A percentile compares a stretch with the other conserved stretches of the same genome.
phyloP scores from a whole-genome alignment of 1,139 yeast genomes.

The Taphrina pruni region DNA sequence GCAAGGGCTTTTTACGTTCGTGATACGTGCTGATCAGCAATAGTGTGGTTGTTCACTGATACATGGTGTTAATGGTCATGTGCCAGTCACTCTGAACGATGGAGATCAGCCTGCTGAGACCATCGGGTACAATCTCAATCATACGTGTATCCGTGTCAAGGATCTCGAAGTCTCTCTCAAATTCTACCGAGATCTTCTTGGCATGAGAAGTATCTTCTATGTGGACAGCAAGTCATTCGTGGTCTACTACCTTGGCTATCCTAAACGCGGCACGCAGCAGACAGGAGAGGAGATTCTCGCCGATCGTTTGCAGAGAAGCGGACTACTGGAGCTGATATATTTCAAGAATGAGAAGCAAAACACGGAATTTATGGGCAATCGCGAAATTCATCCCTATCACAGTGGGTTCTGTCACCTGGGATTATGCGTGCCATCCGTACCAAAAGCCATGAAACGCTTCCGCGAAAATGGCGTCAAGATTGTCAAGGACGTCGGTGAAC shows the following conservation, averaged over 20 bases:
- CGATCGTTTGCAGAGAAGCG: constrained; percentile 32
- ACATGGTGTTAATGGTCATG: constrained; percentile 34
- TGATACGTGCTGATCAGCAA: background rate
- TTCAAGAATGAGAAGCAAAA: constrained; percentile 32
- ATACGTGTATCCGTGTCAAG: constrained; percentile 28
- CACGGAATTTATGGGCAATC: constrained; percentile 23
- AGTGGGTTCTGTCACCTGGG: constrained; percentile 33
- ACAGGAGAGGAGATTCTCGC: constrained; percentile 27
- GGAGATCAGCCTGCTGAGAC: constrained; percentile 33
- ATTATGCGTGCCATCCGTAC: constrained; percentile 26
- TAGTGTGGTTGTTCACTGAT: constrained; percentile 30
- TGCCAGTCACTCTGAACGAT: constrained; percentile 29
- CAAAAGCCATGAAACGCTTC: constrained; percentile 25
- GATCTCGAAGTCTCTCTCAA: constrained; percentile 34
- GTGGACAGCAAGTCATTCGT: constrained; percentile 28
- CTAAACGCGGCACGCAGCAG: constrained; percentile 28
- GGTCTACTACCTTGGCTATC: constrained; percentile 34
- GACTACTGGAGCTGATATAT: constrained; percentile 26
- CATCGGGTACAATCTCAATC: constrained; percentile 33
- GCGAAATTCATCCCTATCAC: constrained; percentile 29
- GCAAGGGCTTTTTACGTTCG: too few species aligned
- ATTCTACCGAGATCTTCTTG: constrained; percentile 30
- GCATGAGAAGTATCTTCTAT: constrained; percentile 30
- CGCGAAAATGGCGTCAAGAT: constrained; percentile 28
- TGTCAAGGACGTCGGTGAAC: constrained; percentile 32